Evolutionary conservation across 225 moss, liverwort and hornwort species (phyloP), one percentile per base, ranked within the genome.

Genomic region (Anthoceros angustus): DNA sequence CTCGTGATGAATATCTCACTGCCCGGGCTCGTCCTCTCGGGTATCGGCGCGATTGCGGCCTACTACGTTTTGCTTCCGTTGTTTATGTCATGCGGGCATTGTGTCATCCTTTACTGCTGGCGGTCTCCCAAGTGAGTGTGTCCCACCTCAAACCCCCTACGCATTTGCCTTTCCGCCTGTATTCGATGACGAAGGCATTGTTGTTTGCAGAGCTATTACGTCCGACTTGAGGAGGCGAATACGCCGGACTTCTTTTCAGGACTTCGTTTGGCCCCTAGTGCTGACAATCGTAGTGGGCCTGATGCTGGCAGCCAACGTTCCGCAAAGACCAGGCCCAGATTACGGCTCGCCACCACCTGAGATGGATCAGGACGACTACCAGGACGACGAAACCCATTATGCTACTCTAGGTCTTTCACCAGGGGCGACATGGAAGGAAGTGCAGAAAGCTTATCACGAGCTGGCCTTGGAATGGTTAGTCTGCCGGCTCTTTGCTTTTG

Each of bases 401-500:
- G 55, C 18, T 23, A 18, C 23, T 15, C 55, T 55, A 23, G 55
- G 55, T n/a, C 55, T 55, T 8, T 23, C 55, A 15, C 55, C 55
- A 0, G 55, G 55, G n/a, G 55, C 55, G n/a, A 18, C 55, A 7
- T 55, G 55, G 55, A 11, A 9, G 15, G 55, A 55, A 18, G 23
- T 55, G n/a, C 18, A 55, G 14, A 55, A 20, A 55, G 55, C 55
- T 7, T 55, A 55, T n/a, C 55, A 20, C 55, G 55, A 18, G 23
- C 55, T 55, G 55, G 18, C 55, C n/a, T 20, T 55, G 55, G 55
- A 55, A 55, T 55, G 55, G 55, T 55, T 18, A 20, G n/a, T 55
- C 23, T 6, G n/a, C 14, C 23, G 55, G n/a, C 55, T 55, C 0
- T 15, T 4, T 9, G 10, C 4, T 8, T 55, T 20, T 20, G 7